These are phyloP conservation scores for Alternaria tenuissima DNA, from an alignment of 2,329 filamentous ascomycete genomes.

Conservation along the genomic window DNA sequence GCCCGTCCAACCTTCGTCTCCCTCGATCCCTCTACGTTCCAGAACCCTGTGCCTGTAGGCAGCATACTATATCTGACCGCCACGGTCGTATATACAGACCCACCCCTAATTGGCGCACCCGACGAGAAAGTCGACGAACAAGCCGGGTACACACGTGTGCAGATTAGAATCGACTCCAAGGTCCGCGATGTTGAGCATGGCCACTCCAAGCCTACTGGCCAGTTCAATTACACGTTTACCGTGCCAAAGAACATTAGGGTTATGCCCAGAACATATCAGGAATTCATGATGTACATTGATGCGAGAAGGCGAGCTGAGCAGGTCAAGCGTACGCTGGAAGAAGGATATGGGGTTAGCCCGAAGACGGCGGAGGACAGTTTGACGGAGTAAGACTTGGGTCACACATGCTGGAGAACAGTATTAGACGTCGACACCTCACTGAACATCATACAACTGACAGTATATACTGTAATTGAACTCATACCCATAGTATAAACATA, in stretches of 20 bases:
- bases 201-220: conserved; percentile 71
- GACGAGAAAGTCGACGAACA: conserved; percentile 44
- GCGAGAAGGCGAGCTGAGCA: conserved; percentile 64
- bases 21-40: conserved; percentile 76
- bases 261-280: conserved; percentile 69
- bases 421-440: not conserved
- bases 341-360: conserved; percentile 39
- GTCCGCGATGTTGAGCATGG: conserved; percentile 77
- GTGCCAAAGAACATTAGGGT: conserved; percentile 71
- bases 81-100: conserved; percentile 75
- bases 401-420: not conserved
- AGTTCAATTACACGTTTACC: conserved; percentile 78
- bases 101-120: conserved; percentile 56
- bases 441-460: not conserved
- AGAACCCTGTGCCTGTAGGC: conserved; percentile 77
- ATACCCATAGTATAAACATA: not conserved
- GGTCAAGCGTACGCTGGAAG: conserved; percentile 51
- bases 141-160: conserved; percentile 66
- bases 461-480: not conserved
- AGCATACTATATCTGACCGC: conserved; percentile 78
- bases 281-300: conserved; percentile 72
- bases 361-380: conserved; percentile 47
- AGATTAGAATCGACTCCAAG: conserved; percentile 75
- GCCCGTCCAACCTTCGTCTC: conserved; percentile 74
- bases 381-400: conserved; percentile 38